These are phyloP conservation scores for Tremella fuciformis DNA, from an alignment of 768 basidiomycete species.

Conservation along the genomic window DNA sequence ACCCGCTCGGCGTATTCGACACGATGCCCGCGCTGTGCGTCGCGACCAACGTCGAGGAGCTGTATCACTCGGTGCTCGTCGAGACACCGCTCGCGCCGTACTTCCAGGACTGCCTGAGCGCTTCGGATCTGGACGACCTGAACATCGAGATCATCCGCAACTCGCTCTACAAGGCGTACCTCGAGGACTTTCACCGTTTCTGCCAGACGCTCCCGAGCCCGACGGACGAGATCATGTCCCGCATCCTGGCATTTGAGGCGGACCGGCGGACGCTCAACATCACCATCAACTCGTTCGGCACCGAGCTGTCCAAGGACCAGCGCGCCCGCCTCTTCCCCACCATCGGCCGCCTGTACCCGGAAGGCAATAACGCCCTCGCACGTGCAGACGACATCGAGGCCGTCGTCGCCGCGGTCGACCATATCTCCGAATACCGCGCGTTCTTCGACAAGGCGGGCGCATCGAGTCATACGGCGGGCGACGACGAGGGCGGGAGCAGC, in stretches of 20 bases:
- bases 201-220: conserved; percentile 74
- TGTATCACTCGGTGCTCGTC: conserved; percentile 93
- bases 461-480: conserved; percentile 47
- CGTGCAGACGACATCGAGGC: conserved; percentile 93
- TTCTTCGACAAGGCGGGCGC: conserved; percentile 70
- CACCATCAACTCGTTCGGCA: conserved; percentile 97
- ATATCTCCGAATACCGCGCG: conserved; percentile 78
- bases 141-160: conserved; percentile 99
- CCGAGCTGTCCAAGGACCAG: conserved; percentile 90
- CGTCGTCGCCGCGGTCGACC: conserved; percentile 81
- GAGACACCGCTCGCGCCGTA: conserved; percentile 87
- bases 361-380: conserved; percentile 89
- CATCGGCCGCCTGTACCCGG: conserved; percentile 89
- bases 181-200: conserved; percentile 92
- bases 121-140: conserved; percentile 92
- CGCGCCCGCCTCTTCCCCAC: conserved; percentile 90
- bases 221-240: conserved; percentile 86
- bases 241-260: conserved; percentile 90
- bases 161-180: conserved; percentile 96
- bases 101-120: conserved; percentile 92
- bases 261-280: conserved; percentile 97
- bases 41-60: conserved; percentile 95
- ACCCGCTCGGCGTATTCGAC: conserved; percentile 94
- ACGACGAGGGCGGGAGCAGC: conserved; percentile 58
- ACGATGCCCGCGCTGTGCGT: conserved; percentile 99